These are phyloP conservation scores for Tricholomella constricta DNA, from an alignment of 768 basidiomycete species.

Conservation along the genomic window DNA sequence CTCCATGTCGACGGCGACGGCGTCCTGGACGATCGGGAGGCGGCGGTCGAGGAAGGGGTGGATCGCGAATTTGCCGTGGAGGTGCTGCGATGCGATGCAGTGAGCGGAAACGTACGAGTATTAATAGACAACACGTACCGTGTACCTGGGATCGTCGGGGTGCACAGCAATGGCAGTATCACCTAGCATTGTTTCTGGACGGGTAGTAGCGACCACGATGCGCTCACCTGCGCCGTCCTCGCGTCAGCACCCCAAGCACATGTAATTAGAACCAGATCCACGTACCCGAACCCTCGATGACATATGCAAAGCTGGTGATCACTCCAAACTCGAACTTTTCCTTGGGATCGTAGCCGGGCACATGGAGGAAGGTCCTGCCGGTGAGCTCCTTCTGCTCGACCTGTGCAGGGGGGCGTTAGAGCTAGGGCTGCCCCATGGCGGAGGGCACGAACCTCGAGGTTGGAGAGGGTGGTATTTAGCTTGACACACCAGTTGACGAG, in stretches of 20 bases:
- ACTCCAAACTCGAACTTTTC: slow-evolving; percentile 98
- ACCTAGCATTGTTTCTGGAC: slow-evolving; percentile 98
- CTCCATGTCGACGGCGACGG: slow-evolving; percentile 88
- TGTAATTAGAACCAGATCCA: slow-evolving; percentile 4
- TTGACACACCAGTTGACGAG: slow-evolving; percentile 98
- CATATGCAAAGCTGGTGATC: slow-evolving; percentile 95
- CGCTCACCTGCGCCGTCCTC: slow-evolving; percentile 83
- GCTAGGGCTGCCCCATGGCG: too few species aligned
- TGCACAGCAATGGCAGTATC: slow-evolving; percentile 98
- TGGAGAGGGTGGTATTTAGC: slow-evolving; percentile 96
- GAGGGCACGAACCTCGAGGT: slow-evolving; percentile 71
- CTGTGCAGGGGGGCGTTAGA: slow-evolving; percentile 37
- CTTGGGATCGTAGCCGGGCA: slow-evolving; percentile 94
- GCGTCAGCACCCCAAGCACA: too few species aligned
- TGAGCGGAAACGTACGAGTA: background rate
- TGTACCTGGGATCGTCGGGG: slow-evolving; percentile 90
- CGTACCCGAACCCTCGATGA: slow-evolving; percentile 80
- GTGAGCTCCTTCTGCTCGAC: slow-evolving; percentile 91
- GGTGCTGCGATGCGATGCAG: slow-evolving; percentile 50
- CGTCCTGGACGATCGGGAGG: slow-evolving; percentile 86
- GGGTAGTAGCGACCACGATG: slow-evolving; percentile 93
- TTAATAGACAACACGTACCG: slow-evolving; percentile 37
- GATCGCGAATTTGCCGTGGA: slow-evolving; percentile 87
- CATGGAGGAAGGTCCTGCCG: slow-evolving; percentile 82
- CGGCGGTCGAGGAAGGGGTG: slow-evolving; percentile 90